These are phyloP conservation scores for Fragaria iinumae DNA, from an alignment of 306 rosid species.

Conservation along the genomic window DNA sequence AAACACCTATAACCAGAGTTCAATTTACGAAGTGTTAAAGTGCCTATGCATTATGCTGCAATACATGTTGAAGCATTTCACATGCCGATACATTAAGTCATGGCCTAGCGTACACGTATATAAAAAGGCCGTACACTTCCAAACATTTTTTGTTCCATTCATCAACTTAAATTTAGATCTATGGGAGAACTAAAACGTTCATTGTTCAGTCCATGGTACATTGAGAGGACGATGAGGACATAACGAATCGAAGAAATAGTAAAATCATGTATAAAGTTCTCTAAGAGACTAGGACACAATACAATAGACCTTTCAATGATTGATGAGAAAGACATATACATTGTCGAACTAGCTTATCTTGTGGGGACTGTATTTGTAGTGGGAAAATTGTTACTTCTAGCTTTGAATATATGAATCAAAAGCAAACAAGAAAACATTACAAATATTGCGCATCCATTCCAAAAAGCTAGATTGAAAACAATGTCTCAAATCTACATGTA, in stretches of 20 bases:
- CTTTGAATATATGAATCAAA: conserved; percentile 10
- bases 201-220: background rate
- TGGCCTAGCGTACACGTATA: background rate
- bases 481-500: conserved; percentile 20
- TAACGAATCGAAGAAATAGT: background rate
- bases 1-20: no score
- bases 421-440: conserved; percentile 11
- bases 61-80: no score
- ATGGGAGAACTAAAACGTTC: background rate
- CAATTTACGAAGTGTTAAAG: no score
- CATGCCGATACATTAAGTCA: no score
- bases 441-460: conserved; percentile 27
- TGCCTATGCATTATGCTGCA: no score
- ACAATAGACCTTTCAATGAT: conserved; percentile 15
- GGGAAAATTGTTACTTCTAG: conserved; percentile 20
- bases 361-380: conserved; percentile 28
- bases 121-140: background rate
- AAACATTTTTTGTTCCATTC: background rate
- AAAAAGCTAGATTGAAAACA: conserved; percentile 37
- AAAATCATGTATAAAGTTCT: background rate
- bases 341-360: conserved; percentile 21
- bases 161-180: background rate
- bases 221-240: background rate
- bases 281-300: background rate
- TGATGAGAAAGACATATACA: conserved; percentile 19